These are phyloP conservation scores for Phytophthora pinifolia DNA, from an alignment of 352 stramenopile genomes.

Conservation along the genomic window DNA sequence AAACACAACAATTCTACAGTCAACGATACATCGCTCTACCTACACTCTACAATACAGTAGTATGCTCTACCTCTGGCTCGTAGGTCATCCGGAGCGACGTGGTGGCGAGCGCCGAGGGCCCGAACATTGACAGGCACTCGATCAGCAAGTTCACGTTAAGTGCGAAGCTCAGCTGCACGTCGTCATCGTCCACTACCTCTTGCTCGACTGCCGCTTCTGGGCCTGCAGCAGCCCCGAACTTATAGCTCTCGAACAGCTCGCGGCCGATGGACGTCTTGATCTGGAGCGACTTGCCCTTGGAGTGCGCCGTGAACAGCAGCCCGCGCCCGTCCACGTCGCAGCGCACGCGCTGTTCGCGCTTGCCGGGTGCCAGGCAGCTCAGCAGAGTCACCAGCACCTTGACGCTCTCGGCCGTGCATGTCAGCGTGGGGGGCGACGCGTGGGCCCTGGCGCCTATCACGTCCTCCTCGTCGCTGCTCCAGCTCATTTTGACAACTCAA, in stretches of 20 bases:
- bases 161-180: constrained; percentile 65
- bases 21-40: background rate
- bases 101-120: constrained; percentile 53
- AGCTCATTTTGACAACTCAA: constrained; percentile 16
- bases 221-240: constrained; percentile 26
- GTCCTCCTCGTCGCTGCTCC: constrained; percentile 30
- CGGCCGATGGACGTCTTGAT: constrained; percentile 78
- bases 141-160: constrained; percentile 72
- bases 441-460: constrained; percentile 1
- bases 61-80: constrained; percentile 39
- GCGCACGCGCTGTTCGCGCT: constrained; percentile 78
- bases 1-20: constrained; percentile 9
- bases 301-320: constrained; percentile 76
- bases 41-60: constrained; percentile 5
- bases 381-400: constrained; percentile 80
- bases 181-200: constrained; percentile 33
- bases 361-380: constrained; percentile 57
- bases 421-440: constrained; percentile 35
- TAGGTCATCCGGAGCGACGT: constrained; percentile 81
- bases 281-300: constrained; percentile 86
- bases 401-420: constrained; percentile 65
- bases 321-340: constrained; percentile 70
- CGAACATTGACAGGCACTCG: constrained; percentile 85
- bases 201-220: constrained; percentile 16
- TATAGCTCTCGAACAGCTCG: constrained; percentile 79